Base-by-base conservation (phyloP, 345 rosid genomes). In the Arabis alpina region DNA sequence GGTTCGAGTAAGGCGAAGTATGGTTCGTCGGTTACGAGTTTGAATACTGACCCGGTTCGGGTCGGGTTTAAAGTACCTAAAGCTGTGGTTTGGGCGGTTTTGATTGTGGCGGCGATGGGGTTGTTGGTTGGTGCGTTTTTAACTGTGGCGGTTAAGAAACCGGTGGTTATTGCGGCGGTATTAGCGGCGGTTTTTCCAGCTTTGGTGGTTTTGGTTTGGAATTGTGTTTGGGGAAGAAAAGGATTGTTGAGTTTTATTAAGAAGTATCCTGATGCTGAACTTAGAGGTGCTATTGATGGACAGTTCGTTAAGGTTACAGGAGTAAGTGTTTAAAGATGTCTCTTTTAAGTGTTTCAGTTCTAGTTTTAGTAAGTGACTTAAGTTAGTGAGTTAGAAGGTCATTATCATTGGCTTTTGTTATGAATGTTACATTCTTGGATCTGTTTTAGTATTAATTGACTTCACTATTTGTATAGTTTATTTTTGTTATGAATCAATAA, bases 261-360 rank as follows among this genome's bases (percentile, higher is more conserved):
- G 59, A 81, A 82, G 66, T 85, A 82, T 71, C 92, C 96, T 4
- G 94, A 93, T 76, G 84, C 93, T 39, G 97, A 85, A 81, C 97
- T 91, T 68, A 86, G 98, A 83, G 92, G 92, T 40, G 97, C 98
- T 41, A 73, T 82, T 64, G 97, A 93, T 85, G 98, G 98, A 36
- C 97, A 91, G 60, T 82, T 83, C 63, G 94, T 93, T 52, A 93
- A 91, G 81, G 91, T 93, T 72, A 91, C 97, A 10, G 98, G 98
- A 88, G 98, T 91, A 87, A 77, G 61, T 28, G 19, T 50, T 70
- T 13, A 44, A 54, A 61, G 52, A 40, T 54, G 40, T 34, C 37
- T 25, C 11, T 34, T 34, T 34, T 34, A 6, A 10, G 5, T 56
- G 15, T 44, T 32, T 58, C 37, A 34, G 27, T 28, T 64, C 47